These are phyloP conservation scores for Hygrophorus russula DNA, from an alignment of 768 basidiomycete genomes.

Conservation along the genomic window DNA sequence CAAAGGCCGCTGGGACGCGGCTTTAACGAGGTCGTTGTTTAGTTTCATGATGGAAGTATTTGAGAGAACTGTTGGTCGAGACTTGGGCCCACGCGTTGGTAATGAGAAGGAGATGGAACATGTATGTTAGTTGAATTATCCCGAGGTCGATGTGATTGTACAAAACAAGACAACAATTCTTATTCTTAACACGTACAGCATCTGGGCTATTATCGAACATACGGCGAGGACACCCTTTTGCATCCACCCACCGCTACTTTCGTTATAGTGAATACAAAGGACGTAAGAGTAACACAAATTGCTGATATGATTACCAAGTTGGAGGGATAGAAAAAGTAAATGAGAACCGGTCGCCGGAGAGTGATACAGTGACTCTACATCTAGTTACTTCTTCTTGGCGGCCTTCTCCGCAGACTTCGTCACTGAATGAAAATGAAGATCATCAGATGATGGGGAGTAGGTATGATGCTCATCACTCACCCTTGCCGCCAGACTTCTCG, in stretches of 20 bases:
- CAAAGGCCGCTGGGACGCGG: slow-evolving; percentile 95
- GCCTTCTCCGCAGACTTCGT: slow-evolving; percentile 97
- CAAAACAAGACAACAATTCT: too few relatives aligned
- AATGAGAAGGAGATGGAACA: slow-evolving; percentile 51
- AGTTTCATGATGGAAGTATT: slow-evolving; percentile 90
- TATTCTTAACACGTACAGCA: neutral
- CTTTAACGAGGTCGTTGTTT: slow-evolving; percentile 72
- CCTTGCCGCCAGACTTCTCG: slow-evolving; percentile 82
- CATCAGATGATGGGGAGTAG: neutral
- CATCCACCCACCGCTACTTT: slow-evolving; percentile 10
- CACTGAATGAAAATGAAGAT: slow-evolving; percentile 30
- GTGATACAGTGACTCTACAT: slow-evolving; percentile 61
- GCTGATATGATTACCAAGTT: slow-evolving; percentile 24
- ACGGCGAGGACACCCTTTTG: neutral
- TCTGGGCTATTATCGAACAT: neutral
- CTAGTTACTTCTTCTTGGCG: slow-evolving; percentile 89
- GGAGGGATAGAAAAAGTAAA: slow-evolving; percentile 32
- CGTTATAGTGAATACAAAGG: slow-evolving; percentile 40
- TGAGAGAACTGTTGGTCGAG: slow-evolving; percentile 75
- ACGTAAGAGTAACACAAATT: slow-evolving; percentile 24
- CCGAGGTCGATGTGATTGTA: too few relatives aligned
- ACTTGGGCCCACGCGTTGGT: slow-evolving; percentile 60
- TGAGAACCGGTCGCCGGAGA: slow-evolving; percentile 36
- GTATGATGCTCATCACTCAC: slow-evolving; percentile 24
- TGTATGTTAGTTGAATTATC: slow-evolving; percentile 46